A percentile compares a stretch with the other conserved stretches of the same genome.
phyloP scores from a whole-genome alignment of 1,284 basidiomycete genomes.

The Wallemia ichthyophaga region DNA sequence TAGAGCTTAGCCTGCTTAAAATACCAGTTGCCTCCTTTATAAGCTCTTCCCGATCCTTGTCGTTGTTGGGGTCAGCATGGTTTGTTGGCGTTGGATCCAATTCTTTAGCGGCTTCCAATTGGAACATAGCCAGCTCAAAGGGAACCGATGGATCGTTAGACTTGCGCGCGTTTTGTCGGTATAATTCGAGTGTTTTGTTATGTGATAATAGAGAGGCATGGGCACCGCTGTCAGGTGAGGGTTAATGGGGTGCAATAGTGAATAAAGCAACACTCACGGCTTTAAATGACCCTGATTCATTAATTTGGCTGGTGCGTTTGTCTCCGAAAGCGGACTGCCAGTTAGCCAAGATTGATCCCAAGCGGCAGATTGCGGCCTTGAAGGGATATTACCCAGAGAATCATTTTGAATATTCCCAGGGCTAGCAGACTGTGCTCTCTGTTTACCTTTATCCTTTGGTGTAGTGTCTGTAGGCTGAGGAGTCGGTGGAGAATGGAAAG shows the following conservation, averaged over 20 bases:
- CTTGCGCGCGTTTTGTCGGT: conserved; percentile 91
- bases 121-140: conserved; percentile 94
- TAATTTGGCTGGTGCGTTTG: background rate
- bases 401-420: background rate
- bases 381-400: background rate
- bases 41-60: conserved; percentile 56
- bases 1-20: conserved; percentile 65
- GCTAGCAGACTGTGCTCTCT: background rate
- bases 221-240: conserved; percentile 23
- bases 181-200: conserved; percentile 81
- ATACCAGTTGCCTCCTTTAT: conserved; percentile 56
- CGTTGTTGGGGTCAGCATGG: conserved; percentile 31
- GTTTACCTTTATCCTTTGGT: background rate
- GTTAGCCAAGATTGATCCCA: background rate
- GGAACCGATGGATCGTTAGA: conserved; percentile 91
- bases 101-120: conserved; percentile 80
- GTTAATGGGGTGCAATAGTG: background rate
- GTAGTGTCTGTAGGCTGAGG: background rate
- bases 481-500: background rate
- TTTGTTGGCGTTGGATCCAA: conserved; percentile 20
- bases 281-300: conserved; percentile 1
- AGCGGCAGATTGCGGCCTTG: background rate
- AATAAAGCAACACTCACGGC: background rate
- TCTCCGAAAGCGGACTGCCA: background rate
- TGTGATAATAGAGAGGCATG: conserved; percentile 75